phyloP scores from a whole-genome alignment of 2,329 filamentous ascomycete species.

The Gnomoniopsis smithogilvyi region DNA sequence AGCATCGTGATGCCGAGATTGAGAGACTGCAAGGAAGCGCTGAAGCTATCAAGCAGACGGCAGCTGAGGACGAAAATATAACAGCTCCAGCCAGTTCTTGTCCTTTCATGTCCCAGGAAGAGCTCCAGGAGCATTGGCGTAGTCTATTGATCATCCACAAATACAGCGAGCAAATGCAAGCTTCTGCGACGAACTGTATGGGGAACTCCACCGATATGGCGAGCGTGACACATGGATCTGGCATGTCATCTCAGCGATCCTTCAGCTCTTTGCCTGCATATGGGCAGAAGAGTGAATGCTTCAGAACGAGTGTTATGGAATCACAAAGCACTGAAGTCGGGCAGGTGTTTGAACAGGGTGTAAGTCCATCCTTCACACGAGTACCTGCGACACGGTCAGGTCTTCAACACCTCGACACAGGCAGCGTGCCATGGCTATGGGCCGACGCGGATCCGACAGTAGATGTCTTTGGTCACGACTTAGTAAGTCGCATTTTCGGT shows the following conservation, averaged over 20 bases:
- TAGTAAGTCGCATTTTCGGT: not conserved
- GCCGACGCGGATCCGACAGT: not conserved
- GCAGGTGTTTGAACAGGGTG: not conserved
- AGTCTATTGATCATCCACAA: constrained; percentile 22
- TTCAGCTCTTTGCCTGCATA: not conserved
- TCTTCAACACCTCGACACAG: not conserved
- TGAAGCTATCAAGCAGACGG: constrained; percentile 24
- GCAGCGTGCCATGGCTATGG: not conserved
- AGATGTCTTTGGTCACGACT: not conserved
- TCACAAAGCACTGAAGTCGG: not conserved
- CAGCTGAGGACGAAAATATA: constrained; percentile 25
- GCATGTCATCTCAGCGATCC: not conserved
- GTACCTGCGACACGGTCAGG: not conserved
- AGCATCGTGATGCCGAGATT: constrained; percentile 35
- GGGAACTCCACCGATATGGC: not conserved
- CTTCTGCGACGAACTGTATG: not conserved
- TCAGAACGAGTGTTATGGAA: not conserved
- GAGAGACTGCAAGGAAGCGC: constrained; percentile 28
- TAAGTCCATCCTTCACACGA: not conserved
- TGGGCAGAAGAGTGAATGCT: not conserved
- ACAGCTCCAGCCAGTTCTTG: constrained; percentile 28
- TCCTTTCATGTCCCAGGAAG: constrained; percentile 24
- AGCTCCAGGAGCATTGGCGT: constrained; percentile 31
- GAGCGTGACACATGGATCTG: not conserved
- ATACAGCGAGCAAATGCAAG: not conserved